Conservation (phyloP, 305 asterid genomes). For the Plantago coronopus region DNA sequence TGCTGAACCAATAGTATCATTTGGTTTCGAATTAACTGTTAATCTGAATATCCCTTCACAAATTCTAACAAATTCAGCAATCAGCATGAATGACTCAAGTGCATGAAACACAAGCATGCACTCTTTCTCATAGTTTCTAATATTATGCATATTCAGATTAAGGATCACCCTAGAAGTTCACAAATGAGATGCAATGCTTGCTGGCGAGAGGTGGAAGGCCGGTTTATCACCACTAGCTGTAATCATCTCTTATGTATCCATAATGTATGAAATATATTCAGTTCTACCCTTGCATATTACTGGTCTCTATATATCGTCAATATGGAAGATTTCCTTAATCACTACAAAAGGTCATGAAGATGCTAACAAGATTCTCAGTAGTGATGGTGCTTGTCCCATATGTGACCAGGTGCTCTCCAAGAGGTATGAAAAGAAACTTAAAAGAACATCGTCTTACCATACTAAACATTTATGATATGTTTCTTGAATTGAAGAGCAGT, state of each 20-base stretch:
- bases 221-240: constrained; percentile 81
- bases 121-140: constrained; percentile 21
- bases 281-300: constrained; percentile 8
- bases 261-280: constrained; percentile 16
- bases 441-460: constrained; percentile 9
- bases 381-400: constrained; percentile 87
- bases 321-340: constrained; percentile 47
- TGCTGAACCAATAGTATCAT: not conserved
- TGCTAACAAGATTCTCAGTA: constrained; percentile 77
- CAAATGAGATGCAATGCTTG: constrained; percentile 90
- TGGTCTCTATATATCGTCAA: constrained; percentile 16
- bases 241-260: constrained; percentile 92
- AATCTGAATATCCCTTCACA: not conserved
- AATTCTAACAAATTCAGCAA: not conserved
- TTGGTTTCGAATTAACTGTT: not conserved
- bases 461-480: constrained; percentile 10
- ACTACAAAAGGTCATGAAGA: constrained; percentile 68
- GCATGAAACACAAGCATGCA: not conserved
- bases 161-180: constrained; percentile 28
- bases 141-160: constrained; percentile 23
- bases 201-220: constrained; percentile 95
- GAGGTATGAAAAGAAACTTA: constrained; percentile 46
- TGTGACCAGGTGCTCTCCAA: constrained; percentile 96
- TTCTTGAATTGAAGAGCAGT: not conserved
- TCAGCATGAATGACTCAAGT: not conserved